Base-by-base conservation (phyloP, 495 filamentous ascomycete genomes). In the Aspergillus sclerotioniger region DNA sequence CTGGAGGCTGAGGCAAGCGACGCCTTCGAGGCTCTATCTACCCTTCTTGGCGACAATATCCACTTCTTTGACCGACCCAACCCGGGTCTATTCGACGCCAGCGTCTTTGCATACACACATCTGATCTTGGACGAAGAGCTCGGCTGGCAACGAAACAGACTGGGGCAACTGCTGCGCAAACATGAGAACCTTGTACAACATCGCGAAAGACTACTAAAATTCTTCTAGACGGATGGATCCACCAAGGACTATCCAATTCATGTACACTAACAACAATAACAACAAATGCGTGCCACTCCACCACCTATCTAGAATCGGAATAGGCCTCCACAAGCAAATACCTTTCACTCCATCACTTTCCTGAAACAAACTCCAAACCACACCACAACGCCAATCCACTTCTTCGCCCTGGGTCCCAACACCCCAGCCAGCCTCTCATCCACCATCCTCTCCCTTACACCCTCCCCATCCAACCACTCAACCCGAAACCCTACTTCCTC, bases 41-140 rank as follows among this genome's bases (percentile, higher is more conserved):
- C 75, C n/a, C 59, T 92, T 0, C 77, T 98, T 7, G 82, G 82
- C 0, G 76, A 82, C 1, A 75, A 86, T 45, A 60, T 79, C 33
- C 89, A 87, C 75, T 92, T 91, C 69, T 90, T 90, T 71, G 80
- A 76, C 4, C 75, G 73, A 3, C 66, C 72, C 9, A 76, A 72
- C 25, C 91, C 94, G 2, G 82, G 84, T 0, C 64, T 92, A 12
- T 90, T 98, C 62, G 94, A 98, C 71, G 91, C 92, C 25, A 84
- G 80, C 55, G 84, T 97, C 20, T 98, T 96, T 76, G 87, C 90
- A 21, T 98, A 96, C 71, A 91, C 90, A n/a, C 82, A 93, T 68
- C 68, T 96, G 17, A 79, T 97, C 31, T 67, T 95, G 58, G 82
- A 88, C 60, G 74, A 82, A 8, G 62, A 59, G 3, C 67, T 87